A percentile compares a stretch with the other conserved stretches of the same genome.
Evolutionary conservation across 805 yeast genomes (phyloP).

Genomic region (Wickerhamiella slavikovae): DNA sequence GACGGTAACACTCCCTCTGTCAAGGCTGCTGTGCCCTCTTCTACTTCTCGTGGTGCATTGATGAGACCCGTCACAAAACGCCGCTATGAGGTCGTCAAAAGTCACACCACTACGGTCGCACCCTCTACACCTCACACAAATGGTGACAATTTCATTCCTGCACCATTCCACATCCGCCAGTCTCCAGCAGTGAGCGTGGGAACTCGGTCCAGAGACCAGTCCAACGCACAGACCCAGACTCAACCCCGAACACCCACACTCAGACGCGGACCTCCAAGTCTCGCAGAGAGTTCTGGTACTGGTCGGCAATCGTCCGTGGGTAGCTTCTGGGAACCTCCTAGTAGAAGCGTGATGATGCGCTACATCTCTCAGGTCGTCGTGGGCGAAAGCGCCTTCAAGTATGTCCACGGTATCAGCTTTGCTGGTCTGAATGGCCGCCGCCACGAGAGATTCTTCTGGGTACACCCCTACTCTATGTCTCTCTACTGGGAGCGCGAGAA

Average conservation of each 20-base stretch:
- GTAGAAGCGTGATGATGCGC: slow-evolving; percentile 28
- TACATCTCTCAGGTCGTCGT: slow-evolving; percentile 82
- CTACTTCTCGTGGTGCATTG: no score
- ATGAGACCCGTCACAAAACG: no score
- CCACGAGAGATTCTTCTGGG: slow-evolving; percentile 89
- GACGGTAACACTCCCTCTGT: no score
- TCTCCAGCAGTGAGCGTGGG: no score
- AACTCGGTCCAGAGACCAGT: not conserved
- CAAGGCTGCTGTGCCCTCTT: no score
- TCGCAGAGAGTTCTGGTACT: not conserved
- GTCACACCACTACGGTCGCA: no score
- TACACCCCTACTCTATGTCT: slow-evolving; percentile 82
- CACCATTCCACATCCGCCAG: no score
- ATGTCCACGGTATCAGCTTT: slow-evolving; percentile 53
- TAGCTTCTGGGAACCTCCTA: no score
- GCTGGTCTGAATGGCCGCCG: slow-evolving; percentile 48
- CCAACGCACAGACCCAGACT: slow-evolving; percentile 3
- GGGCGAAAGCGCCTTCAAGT: slow-evolving; percentile 78
- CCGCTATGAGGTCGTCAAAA: no score
- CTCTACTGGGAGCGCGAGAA: slow-evolving; percentile 73
- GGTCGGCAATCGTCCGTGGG: not conserved
- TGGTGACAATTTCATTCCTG: no score
- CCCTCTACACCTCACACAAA: no score
- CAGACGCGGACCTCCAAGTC: not conserved
- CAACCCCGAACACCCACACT: slow-evolving; percentile 5